Conservation (phyloP, 495 filamentous ascomycete genomes). For the Elasticomyces elasticus region DNA sequence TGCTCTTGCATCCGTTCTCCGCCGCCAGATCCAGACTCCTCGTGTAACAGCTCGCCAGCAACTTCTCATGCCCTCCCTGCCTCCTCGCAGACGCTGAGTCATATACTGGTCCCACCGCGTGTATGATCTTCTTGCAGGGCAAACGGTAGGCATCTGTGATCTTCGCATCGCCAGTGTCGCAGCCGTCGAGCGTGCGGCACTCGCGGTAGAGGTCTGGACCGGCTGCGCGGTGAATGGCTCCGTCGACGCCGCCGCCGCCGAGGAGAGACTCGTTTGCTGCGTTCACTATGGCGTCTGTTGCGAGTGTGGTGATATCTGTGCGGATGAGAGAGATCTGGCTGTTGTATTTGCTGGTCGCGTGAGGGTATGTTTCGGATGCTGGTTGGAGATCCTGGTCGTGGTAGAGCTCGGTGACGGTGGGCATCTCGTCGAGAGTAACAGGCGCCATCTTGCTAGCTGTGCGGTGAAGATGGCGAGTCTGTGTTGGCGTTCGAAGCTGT, state of each 20-base stretch:
- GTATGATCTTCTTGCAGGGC: conserved; percentile 70
- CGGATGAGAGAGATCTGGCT: conserved; percentile 59
- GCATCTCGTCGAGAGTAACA: conserved; percentile 13
- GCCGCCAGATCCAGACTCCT: conserved; percentile 64
- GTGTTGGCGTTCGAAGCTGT: neutral
- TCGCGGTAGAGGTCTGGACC: conserved; percentile 59
- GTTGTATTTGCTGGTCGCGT: conserved; percentile 39
- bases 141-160: conserved; percentile 71
- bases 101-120: conserved; percentile 88
- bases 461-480: neutral
- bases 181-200: conserved; percentile 59
- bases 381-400: conserved; percentile 9
- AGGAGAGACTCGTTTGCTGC: conserved; percentile 73
- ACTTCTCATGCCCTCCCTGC: conserved; percentile 35
- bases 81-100: conserved; percentile 21
- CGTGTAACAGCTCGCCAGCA: conserved; percentile 63
- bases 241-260: conserved; percentile 70
- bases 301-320: conserved; percentile 73
- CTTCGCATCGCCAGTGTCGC: conserved; percentile 69
- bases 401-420: conserved; percentile 22
- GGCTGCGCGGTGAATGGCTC: conserved; percentile 71
- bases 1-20: conserved; percentile 50
- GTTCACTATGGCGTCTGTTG: conserved; percentile 81
- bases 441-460: neutral
- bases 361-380: conserved; percentile 26